Base-by-base conservation (phyloP, 2,329 filamentous ascomycete genomes). In the Gaeumannomyces tritici region DNA sequence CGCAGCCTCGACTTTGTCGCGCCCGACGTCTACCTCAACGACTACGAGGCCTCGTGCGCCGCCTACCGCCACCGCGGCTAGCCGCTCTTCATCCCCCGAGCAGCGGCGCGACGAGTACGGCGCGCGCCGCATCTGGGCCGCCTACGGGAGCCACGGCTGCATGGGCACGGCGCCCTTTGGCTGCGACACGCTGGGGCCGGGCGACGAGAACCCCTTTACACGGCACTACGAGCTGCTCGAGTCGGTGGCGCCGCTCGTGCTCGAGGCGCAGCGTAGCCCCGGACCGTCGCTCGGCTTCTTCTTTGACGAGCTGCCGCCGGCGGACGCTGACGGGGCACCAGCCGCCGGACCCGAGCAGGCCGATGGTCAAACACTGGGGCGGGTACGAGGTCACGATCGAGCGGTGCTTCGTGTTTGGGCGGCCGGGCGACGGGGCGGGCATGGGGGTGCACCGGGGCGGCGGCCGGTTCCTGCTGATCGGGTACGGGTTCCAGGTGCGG, bases 51-150 rank as follows among this genome's bases (percentile, higher is more conserved):
- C 0, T 73, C 77, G 0, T 82, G 80, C 62, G 67, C 65, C 13
- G 73, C 76, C 29, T 82, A 81, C 63, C 68, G 74, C 3, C 76
- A 79, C 60, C 69, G 73, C 4, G 68, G 70, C 13, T 76, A 81
- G 64, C 73, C 78, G 0, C 71, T 83, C 0, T 81, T 82, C 65
- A 81, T 83, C 51, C 80, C n/a, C 80, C 0, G 80, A 83, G 69
- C 80, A 82, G 66, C 72, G 79, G 6, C 73, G 80, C 15, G 80
- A 82, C 61, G 78, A 79, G 47, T 72, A 75, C 31, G 78, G 78
- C 7, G 73, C 76, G 0, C 68, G 77, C 7, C 65, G 78, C 2
- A 67, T 79, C 1, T 80, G 76, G 76, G 60, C 73, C 0, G 74
- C 79, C 1, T 72, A 69, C 60, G 73, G 71, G 2, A 68, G 68